These are phyloP conservation scores for Penicillium oxalicum DNA, from an alignment of 2,329 filamentous ascomycete genomes.

Conservation along the genomic window DNA sequence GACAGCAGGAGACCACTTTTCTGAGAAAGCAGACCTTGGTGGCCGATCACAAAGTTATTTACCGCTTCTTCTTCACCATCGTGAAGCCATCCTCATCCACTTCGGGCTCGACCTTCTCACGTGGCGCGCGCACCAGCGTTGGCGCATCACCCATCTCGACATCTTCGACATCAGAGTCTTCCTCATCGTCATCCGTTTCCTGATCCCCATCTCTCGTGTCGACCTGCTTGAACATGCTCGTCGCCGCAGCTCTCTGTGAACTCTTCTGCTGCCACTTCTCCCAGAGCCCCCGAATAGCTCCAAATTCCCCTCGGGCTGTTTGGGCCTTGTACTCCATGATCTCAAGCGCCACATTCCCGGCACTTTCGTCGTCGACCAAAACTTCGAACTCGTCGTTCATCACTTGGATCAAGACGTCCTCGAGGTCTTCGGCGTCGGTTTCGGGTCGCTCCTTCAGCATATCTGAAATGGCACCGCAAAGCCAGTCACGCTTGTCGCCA, in stretches of 20 bases:
- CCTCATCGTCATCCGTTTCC: constrained; percentile 54
- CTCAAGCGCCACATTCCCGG: constrained; percentile 63
- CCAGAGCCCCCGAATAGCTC: constrained; percentile 59
- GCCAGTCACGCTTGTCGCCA: constrained; percentile 89
- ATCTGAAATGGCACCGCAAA: constrained; percentile 79
- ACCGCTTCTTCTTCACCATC: constrained; percentile 63
- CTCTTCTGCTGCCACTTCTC: constrained; percentile 36
- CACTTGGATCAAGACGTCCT: constrained; percentile 77
- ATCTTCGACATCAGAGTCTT: constrained; percentile 46
- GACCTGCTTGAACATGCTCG: constrained; percentile 32
- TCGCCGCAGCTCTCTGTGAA: constrained; percentile 31
- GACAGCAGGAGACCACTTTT: too few relatives aligned
- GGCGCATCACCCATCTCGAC: constrained; percentile 67
- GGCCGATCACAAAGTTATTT: constrained; percentile 6
- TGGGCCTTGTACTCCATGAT: constrained; percentile 64
- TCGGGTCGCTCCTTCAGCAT: constrained; percentile 59
- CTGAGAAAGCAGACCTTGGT: background rate
- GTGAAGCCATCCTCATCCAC: constrained; percentile 79
- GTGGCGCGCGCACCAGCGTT: constrained; percentile 50
- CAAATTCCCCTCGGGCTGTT: constrained; percentile 60
- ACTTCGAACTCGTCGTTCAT: constrained; percentile 97
- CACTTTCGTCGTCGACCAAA: constrained; percentile 83
- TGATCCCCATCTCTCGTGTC: constrained; percentile 47
- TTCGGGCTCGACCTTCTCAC: constrained; percentile 62
- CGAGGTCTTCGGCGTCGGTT: constrained; percentile 71